These are phyloP conservation scores for Fusarium aywerte DNA, from an alignment of 2,329 filamentous ascomycete genomes.

Conservation along the genomic window DNA sequence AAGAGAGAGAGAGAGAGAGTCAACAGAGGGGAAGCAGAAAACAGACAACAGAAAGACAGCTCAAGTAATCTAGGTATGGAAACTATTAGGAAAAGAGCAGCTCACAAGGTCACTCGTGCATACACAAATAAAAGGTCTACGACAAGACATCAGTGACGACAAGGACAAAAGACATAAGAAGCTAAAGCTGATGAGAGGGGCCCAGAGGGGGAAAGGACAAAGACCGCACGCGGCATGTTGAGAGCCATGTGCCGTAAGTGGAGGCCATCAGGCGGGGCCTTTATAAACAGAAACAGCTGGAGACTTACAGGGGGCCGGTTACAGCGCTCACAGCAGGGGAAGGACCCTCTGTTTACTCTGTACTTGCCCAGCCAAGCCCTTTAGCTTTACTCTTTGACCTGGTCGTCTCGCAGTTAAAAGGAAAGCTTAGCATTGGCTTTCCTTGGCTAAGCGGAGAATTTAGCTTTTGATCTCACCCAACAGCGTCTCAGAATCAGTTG, in stretches of 20 bases:
- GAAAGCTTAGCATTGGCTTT: slow-evolving; percentile 1
- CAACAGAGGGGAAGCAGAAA: not conserved
- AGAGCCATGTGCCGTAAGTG: slow-evolving; percentile 21
- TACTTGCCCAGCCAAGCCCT: not conserved
- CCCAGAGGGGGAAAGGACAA: slow-evolving; percentile 10
- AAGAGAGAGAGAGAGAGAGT: not conserved
- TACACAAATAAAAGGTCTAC: not conserved
- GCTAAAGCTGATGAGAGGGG: slow-evolving; percentile 34
- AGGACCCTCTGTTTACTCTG: not conserved
- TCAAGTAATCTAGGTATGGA: not conserved
- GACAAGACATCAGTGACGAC: slow-evolving; percentile 19
- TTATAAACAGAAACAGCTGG: slow-evolving; percentile 6
- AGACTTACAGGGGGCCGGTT: not conserved
- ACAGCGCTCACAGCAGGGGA: not conserved
- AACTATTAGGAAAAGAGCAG: slow-evolving; percentile 13
- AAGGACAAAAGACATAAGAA: slow-evolving; percentile 9
- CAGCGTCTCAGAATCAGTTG: slow-evolving; percentile 33
- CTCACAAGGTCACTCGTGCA: slow-evolving; percentile 34
- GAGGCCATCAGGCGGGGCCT: slow-evolving; percentile 22
- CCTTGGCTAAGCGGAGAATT: slow-evolving; percentile 3
- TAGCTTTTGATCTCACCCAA: slow-evolving; percentile 2
- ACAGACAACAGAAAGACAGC: not conserved
- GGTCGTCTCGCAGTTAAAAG: not conserved
- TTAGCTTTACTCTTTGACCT: slow-evolving; percentile 6
- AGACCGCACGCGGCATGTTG: slow-evolving; percentile 35